These are phyloP conservation scores for Hymenoscyphus linearis DNA, from an alignment of 2,329 filamentous ascomycete species.

Conservation along the genomic window DNA sequence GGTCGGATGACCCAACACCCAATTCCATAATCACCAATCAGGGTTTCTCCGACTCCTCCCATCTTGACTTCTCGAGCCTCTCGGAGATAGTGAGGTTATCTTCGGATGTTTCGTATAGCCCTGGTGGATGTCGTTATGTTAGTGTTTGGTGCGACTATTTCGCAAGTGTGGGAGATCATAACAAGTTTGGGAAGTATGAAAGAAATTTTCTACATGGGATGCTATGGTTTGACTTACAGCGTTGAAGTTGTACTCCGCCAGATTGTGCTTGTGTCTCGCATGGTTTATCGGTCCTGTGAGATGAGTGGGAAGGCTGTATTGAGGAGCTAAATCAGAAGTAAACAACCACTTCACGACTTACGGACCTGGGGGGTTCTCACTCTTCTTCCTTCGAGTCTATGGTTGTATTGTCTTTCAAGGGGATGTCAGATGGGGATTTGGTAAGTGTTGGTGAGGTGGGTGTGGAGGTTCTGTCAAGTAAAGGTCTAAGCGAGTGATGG, in stretches of 20 bases:
- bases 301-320: not conserved
- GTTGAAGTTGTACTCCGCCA: not conserved
- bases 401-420: not conserved
- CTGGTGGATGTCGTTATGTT: not conserved
- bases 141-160: not conserved
- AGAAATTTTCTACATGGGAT: not conserved
- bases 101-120: slow-evolving; percentile 7
- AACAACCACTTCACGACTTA: not conserved
- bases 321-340: not conserved
- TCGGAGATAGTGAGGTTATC: slow-evolving; percentile 10
- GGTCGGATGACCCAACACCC: not conserved
- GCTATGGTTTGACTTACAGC: not conserved
- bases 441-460: not conserved
- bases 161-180: not conserved
- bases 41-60: not conserved
- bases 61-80: slow-evolving; percentile 11
- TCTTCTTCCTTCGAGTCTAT: not conserved
- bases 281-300: not conserved
- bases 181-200: no score
- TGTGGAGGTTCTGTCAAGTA: not conserved
- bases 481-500: not conserved
- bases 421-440: not conserved
- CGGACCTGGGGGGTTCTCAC: not conserved
- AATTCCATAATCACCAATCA: not conserved
- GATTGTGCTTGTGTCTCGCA: not conserved